Percentiles rank a stretch among this genome's conserved stretches.
Evolutionary conservation across 139 green algal species (phyloP).

Genomic region (Astrephomene gubernaculifera): DNA sequence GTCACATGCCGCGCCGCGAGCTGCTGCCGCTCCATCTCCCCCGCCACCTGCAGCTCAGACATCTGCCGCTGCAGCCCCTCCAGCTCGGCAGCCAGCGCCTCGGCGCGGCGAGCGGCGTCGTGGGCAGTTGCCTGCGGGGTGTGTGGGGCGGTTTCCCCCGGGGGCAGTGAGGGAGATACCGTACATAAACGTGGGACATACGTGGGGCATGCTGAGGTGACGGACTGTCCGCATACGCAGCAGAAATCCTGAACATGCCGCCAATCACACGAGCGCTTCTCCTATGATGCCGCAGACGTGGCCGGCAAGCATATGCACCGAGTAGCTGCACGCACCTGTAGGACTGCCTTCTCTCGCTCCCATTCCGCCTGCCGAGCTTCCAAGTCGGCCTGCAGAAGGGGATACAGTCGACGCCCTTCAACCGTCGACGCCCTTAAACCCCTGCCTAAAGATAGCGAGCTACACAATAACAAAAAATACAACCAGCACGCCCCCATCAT

Average conservation of each 20-base stretch:
- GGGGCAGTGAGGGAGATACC: neutral
- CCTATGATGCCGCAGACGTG: no score
- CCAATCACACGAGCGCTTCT: no score
- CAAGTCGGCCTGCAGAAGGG: neutral
- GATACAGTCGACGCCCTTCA: no score
- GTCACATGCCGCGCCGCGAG: constrained; percentile 30
- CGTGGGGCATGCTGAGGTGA: no score
- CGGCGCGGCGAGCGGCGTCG: neutral
- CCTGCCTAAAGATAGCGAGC: no score
- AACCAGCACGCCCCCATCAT: no score
- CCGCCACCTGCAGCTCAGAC: neutral
- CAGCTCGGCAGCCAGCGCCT: constrained; percentile 5
- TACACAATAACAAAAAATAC: no score
- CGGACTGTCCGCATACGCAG: no score
- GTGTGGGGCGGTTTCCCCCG: neutral
- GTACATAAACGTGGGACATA: neutral
- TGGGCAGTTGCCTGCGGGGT: neutral
- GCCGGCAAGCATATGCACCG: no score
- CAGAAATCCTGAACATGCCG: no score
- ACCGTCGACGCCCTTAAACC: no score
- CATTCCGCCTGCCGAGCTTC: neutral
- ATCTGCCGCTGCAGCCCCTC: neutral
- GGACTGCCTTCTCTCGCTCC: neutral
- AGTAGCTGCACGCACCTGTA: constrained; percentile 25
- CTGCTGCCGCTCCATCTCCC: constrained; percentile 36